phyloP scores from a whole-genome alignment of 2,329 filamentous ascomycete genomes.

The Rhinocladiella similis region DNA sequence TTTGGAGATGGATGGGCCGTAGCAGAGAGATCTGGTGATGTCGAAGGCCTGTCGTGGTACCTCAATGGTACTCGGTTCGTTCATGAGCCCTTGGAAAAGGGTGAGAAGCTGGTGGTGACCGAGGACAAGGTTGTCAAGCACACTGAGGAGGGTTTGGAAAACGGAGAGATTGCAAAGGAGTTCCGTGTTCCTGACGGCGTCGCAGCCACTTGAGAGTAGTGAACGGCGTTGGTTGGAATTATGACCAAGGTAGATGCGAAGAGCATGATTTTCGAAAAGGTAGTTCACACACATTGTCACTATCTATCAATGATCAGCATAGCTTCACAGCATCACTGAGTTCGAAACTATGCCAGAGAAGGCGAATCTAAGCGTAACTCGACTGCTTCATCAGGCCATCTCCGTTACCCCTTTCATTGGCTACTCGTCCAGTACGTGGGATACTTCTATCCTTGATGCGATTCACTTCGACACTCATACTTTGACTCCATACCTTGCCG shows the following conservation, averaged over 20 bases:
- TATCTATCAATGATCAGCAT: constrained; percentile 5
- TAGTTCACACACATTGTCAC: neutral
- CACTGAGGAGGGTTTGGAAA: constrained; percentile 8
- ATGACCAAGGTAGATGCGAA: neutral
- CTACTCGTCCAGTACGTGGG: neutral
- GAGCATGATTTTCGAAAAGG: neutral
- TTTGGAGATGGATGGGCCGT: constrained; percentile 51
- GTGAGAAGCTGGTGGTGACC: constrained; percentile 12
- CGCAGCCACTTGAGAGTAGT: constrained; percentile 11
- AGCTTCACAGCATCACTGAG: neutral
- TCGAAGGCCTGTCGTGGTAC: constrained; percentile 27
- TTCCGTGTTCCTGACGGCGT: constrained; percentile 18
- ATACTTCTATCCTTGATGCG: neutral
- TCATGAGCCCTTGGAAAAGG: constrained; percentile 18
- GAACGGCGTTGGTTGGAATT: neutral
- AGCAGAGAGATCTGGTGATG: constrained; percentile 24
- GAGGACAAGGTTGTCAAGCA: constrained; percentile 14
- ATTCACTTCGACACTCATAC: too few relatives aligned
- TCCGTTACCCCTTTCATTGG: neutral
- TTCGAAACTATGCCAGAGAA: neutral
- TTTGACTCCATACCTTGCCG: neutral
- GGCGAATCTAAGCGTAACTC: neutral
- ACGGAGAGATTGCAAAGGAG: constrained; percentile 13
- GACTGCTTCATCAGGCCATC: neutral
- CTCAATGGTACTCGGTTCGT: constrained; percentile 24